Conservation (phyloP, 257 asterid genomes). For the Nicotiana tomentosiformis region DNA sequence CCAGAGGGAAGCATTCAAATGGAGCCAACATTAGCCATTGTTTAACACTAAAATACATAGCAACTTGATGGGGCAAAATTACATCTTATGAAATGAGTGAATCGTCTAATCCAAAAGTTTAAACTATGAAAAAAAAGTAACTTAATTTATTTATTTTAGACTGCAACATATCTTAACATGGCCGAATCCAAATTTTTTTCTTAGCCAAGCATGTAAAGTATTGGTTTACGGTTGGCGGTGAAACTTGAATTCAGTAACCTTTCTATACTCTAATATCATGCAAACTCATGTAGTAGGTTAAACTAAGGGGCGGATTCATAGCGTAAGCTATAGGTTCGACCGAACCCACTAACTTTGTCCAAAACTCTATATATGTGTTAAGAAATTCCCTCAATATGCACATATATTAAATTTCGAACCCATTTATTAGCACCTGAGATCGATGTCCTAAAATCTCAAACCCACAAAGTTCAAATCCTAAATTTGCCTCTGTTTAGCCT, state of each 20-base stretch:
- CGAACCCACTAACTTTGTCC: too few species aligned
- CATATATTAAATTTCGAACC: too few species aligned
- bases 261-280: background rate
- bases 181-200: background rate
- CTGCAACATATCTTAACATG: background rate
- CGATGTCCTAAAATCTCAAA: too few species aligned
- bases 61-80: background rate
- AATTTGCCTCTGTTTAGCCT: too few species aligned
- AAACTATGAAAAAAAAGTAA: background rate
- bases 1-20: background rate
- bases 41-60: background rate
- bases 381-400: too few species aligned
- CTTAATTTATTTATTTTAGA: background rate
- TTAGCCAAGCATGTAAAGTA: background rate
- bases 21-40: background rate
- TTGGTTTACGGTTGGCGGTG: background rate
- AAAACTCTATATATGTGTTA: too few species aligned
- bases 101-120: background rate
- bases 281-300: background rate
- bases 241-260: background rate
- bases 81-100: background rate
- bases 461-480: too few species aligned
- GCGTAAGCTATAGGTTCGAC: too few species aligned
- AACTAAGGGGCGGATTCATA: too few species aligned
- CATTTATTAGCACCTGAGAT: too few species aligned